A percentile compares a stretch with the other conserved stretches of the same genome.
Conservation (phyloP, 2,329 filamentous ascomycete genomes). For the Aureobasidium vineae region DNA sequence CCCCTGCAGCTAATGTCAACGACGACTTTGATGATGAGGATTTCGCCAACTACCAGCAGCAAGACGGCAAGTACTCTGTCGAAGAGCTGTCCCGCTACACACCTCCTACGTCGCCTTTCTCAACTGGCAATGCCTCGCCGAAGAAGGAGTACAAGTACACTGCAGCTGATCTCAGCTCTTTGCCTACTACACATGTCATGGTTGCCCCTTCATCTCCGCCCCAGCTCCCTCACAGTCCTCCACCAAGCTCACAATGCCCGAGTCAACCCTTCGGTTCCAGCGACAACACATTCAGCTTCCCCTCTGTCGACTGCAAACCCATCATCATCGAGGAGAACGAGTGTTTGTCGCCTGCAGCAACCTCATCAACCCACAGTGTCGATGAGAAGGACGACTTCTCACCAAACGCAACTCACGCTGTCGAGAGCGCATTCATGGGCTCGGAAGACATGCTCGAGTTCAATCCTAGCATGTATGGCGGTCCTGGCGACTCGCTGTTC, state of each 20-base stretch:
- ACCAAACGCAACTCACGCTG: not conserved
- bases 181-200: not conserved
- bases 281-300: slow-evolving; percentile 27
- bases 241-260: slow-evolving; percentile 25
- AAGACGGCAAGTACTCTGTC: slow-evolving; percentile 24
- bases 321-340: slow-evolving; percentile 20
- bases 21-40: slow-evolving; percentile 24
- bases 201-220: slow-evolving; percentile 14
- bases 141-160: slow-evolving; percentile 15
- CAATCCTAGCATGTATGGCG: slow-evolving; percentile 25
- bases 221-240: slow-evolving; percentile 10
- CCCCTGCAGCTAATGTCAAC: slow-evolving; percentile 22
- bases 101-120: slow-evolving; percentile 28
- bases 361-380: slow-evolving; percentile 7
- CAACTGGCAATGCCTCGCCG: slow-evolving; percentile 19
- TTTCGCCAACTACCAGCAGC: slow-evolving; percentile 23
- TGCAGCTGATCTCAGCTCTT: not conserved
- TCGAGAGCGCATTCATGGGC: slow-evolving; percentile 27
- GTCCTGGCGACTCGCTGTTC: slow-evolving; percentile 20
- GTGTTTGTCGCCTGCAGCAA: slow-evolving; percentile 22
- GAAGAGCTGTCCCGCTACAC: slow-evolving; percentile 24
- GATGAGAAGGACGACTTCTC: slow-evolving; percentile 20
- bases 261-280: slow-evolving; percentile 10
- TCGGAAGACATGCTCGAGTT: slow-evolving; percentile 25
- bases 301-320: slow-evolving; percentile 28